Evolutionary conservation across 192 early-diverging fungal species (phyloP), one percentile per base, ranked within the genome.

Genomic region (Coemansia sp.): DNA sequence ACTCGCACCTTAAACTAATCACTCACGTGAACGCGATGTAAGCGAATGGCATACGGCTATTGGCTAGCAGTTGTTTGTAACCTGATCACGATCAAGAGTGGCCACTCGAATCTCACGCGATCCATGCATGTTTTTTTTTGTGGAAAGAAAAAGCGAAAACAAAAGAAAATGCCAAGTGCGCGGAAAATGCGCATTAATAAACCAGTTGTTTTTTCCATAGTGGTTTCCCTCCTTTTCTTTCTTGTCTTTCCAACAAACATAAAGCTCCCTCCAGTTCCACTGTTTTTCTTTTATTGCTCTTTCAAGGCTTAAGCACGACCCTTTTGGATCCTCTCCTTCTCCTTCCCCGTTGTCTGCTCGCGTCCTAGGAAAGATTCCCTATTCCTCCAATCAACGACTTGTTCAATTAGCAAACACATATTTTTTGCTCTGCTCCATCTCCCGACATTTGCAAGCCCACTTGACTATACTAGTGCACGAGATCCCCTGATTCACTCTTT

Each of bases 211-310:
- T 51, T 63, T 48, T 33, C 34, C 61, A 2, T 28, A n/a, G n/a
- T n/a, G n/a, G n/a, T n/a, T n/a, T n/a, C n/a, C 26, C 23, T 63
- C 21, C 35, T 16, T 48, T 51, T 28, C 45, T 9, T 31, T 8
- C 12, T 49, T 48, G 12, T 48, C 26, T 12, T 33, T 48, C 18
- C 10, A 33, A 49, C n/a, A 57, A 57, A 57, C 55, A 57, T 26
- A 62, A n/a, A 61, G 59, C 45, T 33, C 28, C 28, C 29, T 33
- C n/a, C 30, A 33, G 48, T 51, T 51, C 48, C 48, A 57, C 55
- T 31, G 31, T 56, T 56, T 26, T 26, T 10, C 9, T 26, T 26
- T 12, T 26, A 51, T 6, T 26, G 8, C 23, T 26, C 23, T 12
- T 21, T 26, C 25, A 6, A 51, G 48, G 48, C 25, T 26, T 51